Percentiles rank a stretch among this genome's conserved stretches.
Evolutionary conservation across 192 early-diverging fungal species (phyloP).

Genomic region (Mortierella alpina): DNA sequence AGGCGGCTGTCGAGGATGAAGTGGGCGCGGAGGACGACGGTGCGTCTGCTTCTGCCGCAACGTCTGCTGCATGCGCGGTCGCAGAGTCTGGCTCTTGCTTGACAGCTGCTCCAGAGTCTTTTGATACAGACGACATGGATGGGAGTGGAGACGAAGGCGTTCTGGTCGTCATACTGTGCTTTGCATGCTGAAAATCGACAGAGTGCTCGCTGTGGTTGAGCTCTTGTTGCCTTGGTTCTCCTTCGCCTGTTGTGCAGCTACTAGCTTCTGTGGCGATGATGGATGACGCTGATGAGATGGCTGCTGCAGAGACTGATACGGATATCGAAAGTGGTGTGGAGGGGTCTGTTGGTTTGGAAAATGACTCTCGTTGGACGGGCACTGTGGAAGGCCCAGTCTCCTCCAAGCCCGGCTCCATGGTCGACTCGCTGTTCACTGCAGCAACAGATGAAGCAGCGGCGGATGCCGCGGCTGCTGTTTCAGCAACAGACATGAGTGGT

Average conservation of each 20-base stretch:
- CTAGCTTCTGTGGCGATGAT: conserved; percentile 17
- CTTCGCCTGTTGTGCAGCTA: neutral
- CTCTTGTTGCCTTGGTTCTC: neutral
- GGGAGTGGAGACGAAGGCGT: too few species aligned
- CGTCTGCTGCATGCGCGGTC: neutral
- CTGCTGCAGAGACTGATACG: conserved; percentile 25
- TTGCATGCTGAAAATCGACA: too few species aligned
- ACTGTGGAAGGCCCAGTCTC: neutral
- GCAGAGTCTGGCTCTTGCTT: too few species aligned
- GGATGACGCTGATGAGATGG: conserved; percentile 1
- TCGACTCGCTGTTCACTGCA: conserved; percentile 11
- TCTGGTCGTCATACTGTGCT: too few species aligned
- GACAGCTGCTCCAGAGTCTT: neutral
- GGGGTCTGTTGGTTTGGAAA: conserved; percentile 1
- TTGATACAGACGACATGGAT: too few species aligned
- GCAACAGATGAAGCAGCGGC: conserved; percentile 8
- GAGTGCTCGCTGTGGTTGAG: neutral
- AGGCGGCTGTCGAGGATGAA: neutral
- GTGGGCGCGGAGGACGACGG: neutral
- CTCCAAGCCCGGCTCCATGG: conserved; percentile 8
- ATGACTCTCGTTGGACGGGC: neutral
- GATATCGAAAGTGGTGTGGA: conserved; percentile 1
- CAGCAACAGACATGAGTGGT: conserved; percentile 45
- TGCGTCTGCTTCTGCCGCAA: neutral
- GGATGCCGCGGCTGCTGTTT: conserved; percentile 36